Conservation (phyloP, 768 basidiomycete species). For the Strobilomyces confusus region DNA sequence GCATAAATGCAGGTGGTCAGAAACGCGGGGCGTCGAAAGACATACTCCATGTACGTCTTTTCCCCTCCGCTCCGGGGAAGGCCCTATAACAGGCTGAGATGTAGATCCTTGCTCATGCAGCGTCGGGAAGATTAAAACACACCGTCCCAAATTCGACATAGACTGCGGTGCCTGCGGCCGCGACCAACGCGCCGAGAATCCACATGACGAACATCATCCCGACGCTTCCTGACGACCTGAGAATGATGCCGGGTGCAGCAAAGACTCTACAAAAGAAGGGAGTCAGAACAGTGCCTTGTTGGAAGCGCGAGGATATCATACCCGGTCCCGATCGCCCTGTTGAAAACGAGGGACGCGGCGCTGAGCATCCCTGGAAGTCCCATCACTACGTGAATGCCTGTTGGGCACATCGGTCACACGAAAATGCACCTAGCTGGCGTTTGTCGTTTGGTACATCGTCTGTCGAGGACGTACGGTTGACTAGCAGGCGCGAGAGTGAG, state of each 20-base stretch:
- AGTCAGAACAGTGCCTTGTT: neutral
- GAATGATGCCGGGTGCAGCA: constrained; percentile 64
- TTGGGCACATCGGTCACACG: constrained; percentile 11
- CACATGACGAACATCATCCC: constrained; percentile 68
- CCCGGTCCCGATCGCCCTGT: constrained; percentile 77
- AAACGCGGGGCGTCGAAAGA: too few relatives aligned
- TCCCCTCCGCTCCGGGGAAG: constrained; percentile 70
- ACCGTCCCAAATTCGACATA: constrained; percentile 77
- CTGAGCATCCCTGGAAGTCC: constrained; percentile 33
- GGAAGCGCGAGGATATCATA: constrained; percentile 19
- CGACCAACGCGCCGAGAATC: constrained; percentile 62
- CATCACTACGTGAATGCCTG: neutral
- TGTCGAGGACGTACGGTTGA: constrained; percentile 15
- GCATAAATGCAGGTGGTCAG: too few relatives aligned
- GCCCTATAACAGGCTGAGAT: constrained; percentile 36
- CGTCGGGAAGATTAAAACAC: constrained; percentile 9
- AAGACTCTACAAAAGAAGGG: constrained; percentile 48
- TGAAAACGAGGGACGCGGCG: constrained; percentile 66
- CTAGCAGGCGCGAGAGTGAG: constrained; percentile 4
- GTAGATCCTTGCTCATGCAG: neutral
- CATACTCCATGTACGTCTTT: constrained; percentile 63
- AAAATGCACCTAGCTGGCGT: constrained; percentile 51
- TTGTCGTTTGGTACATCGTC: constrained; percentile 47
- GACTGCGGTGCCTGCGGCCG: constrained; percentile 63
- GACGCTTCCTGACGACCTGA: constrained; percentile 64